Evolutionary conservation across 1,139 yeast species (phyloP).

Genomic region (Nadsonia starkeyi-henricii): DNA sequence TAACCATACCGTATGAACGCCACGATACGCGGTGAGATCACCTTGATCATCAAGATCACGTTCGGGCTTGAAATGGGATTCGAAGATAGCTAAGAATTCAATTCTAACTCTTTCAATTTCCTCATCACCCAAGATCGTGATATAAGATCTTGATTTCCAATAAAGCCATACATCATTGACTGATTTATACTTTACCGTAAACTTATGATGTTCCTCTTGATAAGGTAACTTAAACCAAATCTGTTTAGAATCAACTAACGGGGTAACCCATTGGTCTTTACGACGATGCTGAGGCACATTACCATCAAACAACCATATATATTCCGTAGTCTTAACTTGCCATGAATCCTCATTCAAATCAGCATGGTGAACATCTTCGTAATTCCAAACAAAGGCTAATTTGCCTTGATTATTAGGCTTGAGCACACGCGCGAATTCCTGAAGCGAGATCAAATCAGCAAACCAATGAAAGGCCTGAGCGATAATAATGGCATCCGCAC

Average conservation of each 20-base stretch:
- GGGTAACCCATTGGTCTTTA: slow-evolving; percentile 29
- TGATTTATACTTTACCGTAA: slow-evolving; percentile 10
- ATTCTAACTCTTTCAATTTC: slow-evolving; percentile 20
- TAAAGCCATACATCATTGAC: slow-evolving; percentile 32
- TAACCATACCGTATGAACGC: too few species aligned
- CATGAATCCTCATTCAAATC: slow-evolving; percentile 18
- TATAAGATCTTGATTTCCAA: slow-evolving; percentile 47
- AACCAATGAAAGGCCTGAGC: slow-evolving; percentile 68
- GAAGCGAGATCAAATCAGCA: slow-evolving; percentile 34
- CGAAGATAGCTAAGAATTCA: too few species aligned
- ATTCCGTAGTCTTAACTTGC: slow-evolving; percentile 23
- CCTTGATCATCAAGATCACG: too few species aligned
- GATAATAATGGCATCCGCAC: slow-evolving; percentile 39
- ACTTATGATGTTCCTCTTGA: slow-evolving; percentile 25
- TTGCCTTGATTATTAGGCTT: slow-evolving; percentile 31
- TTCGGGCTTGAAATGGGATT: too few species aligned
- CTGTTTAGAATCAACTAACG: slow-evolving; percentile 15
- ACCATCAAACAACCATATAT: slow-evolving; percentile 22
- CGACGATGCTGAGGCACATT: slow-evolving; percentile 48
- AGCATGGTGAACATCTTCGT: slow-evolving; percentile 26
- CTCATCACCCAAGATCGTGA: slow-evolving; percentile 32
- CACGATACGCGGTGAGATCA: too few species aligned
- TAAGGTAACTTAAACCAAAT: slow-evolving; percentile 23
- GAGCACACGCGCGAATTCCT: slow-evolving; percentile 40
- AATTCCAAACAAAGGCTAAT: slow-evolving; percentile 51